A percentile compares a stretch with the other conserved stretches of the same genome.
Conservation (phyloP, 2,329 filamentous ascomycete species). For the Cylindrodendrum hubeiense region DNA sequence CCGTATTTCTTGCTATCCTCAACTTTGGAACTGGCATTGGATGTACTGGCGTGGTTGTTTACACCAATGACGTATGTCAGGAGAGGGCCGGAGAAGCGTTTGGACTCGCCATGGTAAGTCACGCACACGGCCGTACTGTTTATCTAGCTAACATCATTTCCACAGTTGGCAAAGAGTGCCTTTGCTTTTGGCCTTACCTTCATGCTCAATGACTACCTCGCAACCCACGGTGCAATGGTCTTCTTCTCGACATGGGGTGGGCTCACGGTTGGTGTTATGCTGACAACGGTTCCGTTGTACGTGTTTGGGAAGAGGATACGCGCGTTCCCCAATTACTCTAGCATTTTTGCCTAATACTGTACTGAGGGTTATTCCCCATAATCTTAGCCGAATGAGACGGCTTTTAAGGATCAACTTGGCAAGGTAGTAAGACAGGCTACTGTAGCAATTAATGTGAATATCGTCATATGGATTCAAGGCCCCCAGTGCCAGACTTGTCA, state of each 20-base stretch:
- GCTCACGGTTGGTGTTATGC: neutral
- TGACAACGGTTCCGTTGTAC: slow-evolving; percentile 7
- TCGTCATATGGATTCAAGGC: no score
- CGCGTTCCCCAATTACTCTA: neutral
- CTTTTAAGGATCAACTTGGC: no score
- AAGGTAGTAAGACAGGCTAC: no score
- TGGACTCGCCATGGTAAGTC: slow-evolving; percentile 10
- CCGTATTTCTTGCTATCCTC: slow-evolving; percentile 6
- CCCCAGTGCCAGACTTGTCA: no score
- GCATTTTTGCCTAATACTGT: neutral
- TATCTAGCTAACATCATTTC: neutral
- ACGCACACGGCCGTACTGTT: neutral
- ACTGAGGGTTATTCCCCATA: neutral
- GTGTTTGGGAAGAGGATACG: slow-evolving; percentile 10
- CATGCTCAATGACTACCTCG: slow-evolving; percentile 7
- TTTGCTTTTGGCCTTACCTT: slow-evolving; percentile 15
- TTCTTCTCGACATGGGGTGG: slow-evolving; percentile 13
- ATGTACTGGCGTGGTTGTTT: slow-evolving; percentile 8
- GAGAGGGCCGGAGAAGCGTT: slow-evolving; percentile 7
- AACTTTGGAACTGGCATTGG: slow-evolving; percentile 14
- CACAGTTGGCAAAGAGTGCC: slow-evolving; percentile 5
- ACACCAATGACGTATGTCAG: slow-evolving; percentile 15
- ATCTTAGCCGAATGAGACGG: no score
- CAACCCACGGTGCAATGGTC: neutral
- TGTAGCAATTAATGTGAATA: no score